Evolutionary conservation across 805 yeast species (phyloP), one percentile per base, ranked within the genome.

Genomic region (Pichia cephalocereana): DNA sequence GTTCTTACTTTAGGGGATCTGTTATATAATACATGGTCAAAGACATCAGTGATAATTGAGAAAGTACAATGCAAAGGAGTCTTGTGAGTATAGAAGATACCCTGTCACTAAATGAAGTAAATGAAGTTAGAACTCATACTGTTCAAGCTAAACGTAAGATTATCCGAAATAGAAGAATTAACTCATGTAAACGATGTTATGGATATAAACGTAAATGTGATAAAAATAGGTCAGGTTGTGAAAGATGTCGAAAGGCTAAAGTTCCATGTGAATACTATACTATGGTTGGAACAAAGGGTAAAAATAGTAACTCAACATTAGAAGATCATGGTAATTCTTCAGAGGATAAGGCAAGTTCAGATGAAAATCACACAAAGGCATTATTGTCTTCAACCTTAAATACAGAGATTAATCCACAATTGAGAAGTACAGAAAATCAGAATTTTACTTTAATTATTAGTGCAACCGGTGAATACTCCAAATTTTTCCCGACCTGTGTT

Each of bases 181-280:
- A 43, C 17, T 54, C 61, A 1, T 57, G 60, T 42, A 52, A 55
- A 32, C 30, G 54, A 18, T 57, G 60, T 31, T 57, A 47, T 37
- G 45, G 38, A 4, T 39, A 48, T 2, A 57, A 57, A 30, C 41
- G 59, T n/a, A 57, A 55, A 46, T 57, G 60, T 42, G 53, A 45
- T 19, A 57, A 48, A 31, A 50, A 38, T 12, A 48, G 40, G 31
- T 54, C 54, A 2, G 28, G 38, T 4, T 57, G 61, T 40, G 36
- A 39, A 5, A 43, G 59, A 30, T 57, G 61, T 27, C 23, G 11
- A 8, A 37, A 49, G 11, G 44, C 54, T 4, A 46, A 52, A 5
- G 38, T 48, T 18, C 15, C n/a, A 1, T 57, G 60, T 43, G 54
- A 54, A 14, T 57, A 57, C 40, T 57, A 57, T 18, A 30, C 4